Conservation (phyloP, 495 filamentous ascomycete genomes). For the Penicillium fimorum region DNA sequence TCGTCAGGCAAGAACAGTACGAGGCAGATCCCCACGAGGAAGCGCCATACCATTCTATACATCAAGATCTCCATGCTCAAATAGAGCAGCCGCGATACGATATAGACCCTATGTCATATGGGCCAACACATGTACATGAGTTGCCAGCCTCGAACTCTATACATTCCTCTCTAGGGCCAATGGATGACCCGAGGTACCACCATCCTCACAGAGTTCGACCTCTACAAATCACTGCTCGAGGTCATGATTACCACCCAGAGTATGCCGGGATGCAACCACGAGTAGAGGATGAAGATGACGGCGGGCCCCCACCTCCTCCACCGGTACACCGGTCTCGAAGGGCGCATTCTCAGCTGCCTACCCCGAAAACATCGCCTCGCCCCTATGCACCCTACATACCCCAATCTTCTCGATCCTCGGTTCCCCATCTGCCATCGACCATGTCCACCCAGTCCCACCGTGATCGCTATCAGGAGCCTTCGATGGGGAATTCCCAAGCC, state of each 20-base stretch:
- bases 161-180: conserved; percentile 17
- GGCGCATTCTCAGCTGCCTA: conserved; percentile 27
- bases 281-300: conserved; percentile 67
- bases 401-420: conserved; percentile 25
- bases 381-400: conserved; percentile 39
- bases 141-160: conserved; percentile 16
- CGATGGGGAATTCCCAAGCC: conserved; percentile 39
- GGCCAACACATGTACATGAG: conserved; percentile 14
- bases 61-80: conserved; percentile 19
- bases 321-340: conserved; percentile 46
- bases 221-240: conserved; percentile 25
- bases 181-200: conserved; percentile 29
- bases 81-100: conserved; percentile 24
- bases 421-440: conserved; percentile 46
- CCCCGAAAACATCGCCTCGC: conserved; percentile 27
- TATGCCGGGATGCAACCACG: conserved; percentile 63
- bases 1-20: conserved; percentile 27
- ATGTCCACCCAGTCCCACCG: conserved; percentile 10
- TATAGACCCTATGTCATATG: conserved; percentile 25
- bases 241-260: conserved; percentile 35
- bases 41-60: conserved; percentile 18
- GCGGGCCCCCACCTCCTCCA: conserved; percentile 48
- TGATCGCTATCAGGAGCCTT: conserved; percentile 3
- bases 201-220: conserved; percentile 22
- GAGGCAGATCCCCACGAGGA: conserved; percentile 16